These are phyloP conservation scores for Grosmannia penicillata DNA, from an alignment of 2,329 filamentous ascomycete species.

Conservation along the genomic window DNA sequence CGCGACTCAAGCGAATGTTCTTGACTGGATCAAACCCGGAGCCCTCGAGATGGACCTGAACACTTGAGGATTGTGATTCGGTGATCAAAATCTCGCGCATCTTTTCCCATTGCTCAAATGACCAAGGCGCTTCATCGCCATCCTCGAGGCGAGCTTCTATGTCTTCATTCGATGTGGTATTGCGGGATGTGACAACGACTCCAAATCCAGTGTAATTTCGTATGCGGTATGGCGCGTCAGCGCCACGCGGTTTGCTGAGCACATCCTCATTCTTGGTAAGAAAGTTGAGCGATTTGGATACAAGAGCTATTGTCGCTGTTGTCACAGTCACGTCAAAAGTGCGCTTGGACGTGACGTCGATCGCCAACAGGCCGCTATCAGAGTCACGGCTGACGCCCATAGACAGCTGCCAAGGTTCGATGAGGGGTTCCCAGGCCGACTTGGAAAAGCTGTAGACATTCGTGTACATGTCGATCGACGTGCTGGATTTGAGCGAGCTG, in stretches of 20 bases:
- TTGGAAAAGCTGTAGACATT: conserved; percentile 99
- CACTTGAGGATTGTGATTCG: conserved; percentile 60
- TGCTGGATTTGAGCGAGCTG: conserved; percentile 69
- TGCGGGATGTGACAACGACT: conserved; percentile 68
- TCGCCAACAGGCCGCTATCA: conserved; percentile 58
- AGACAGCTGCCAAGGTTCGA: conserved; percentile 94
- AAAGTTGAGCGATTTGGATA: conserved; percentile 86
- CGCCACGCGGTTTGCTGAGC: conserved; percentile 78
- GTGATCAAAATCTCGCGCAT: conserved; percentile 86
- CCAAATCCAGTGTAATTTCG: conserved; percentile 94
- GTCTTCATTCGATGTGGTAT: conserved; percentile 48
- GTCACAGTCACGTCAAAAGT: conserved; percentile 86
- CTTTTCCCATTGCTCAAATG: conserved; percentile 91
- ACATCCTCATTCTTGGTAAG: conserved; percentile 80
- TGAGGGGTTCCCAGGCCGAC: conserved; percentile 90
- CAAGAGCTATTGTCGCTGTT: conserved; percentile 82
- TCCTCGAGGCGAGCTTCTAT: conserved; percentile 68
- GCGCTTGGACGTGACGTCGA: conserved; percentile 81
- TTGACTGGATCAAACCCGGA: conserved; percentile 87
- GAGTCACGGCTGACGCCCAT: conserved; percentile 73
- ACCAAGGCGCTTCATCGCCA: conserved; percentile 85
- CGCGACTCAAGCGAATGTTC: conserved; percentile 80
- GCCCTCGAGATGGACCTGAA: conserved; percentile 74
- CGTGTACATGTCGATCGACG: conserved; percentile 81
- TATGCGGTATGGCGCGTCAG: conserved; percentile 84